Conservation (phyloP, 192 early-diverging fungal species). For the Pilobolus umbonatus region DNA sequence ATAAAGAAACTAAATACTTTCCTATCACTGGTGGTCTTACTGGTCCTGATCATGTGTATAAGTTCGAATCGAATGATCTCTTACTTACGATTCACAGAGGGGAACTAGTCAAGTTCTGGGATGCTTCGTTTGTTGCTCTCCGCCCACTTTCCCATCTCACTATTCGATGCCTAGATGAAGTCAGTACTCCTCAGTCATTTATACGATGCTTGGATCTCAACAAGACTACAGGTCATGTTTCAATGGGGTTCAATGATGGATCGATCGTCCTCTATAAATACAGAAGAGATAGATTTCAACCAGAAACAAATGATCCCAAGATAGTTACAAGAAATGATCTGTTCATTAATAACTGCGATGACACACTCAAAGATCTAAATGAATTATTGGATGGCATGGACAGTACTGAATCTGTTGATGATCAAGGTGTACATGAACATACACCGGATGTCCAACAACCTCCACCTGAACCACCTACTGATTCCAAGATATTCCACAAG, state of each 20-base stretch:
- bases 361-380: slow-evolving; percentile 13
- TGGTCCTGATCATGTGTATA: slow-evolving; percentile 29
- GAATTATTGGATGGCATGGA: slow-evolving; percentile 15
- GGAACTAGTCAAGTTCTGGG: slow-evolving; percentile 42
- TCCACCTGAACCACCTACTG: background rate
- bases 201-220: slow-evolving; percentile 35
- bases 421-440: background rate
- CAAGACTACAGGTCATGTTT: slow-evolving; percentile 15
- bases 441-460: background rate
- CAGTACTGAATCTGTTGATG: background rate
- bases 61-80: slow-evolving; percentile 34
- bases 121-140: slow-evolving; percentile 37
- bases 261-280: slow-evolving; percentile 20
- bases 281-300: background rate
- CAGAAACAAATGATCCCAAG: background rate
- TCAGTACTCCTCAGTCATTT: slow-evolving; percentile 19
- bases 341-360: slow-evolving; percentile 10
- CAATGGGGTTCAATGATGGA: slow-evolving; percentile 34
- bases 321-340: slow-evolving; percentile 2
- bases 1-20: slow-evolving; percentile 18
- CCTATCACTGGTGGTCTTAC: slow-evolving; percentile 38
- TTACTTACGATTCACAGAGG: slow-evolving; percentile 39
- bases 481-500: background rate
- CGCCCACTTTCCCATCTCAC: slow-evolving; percentile 38
- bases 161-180: slow-evolving; percentile 18